Conservation (phyloP, 139 green algal species). For the Microglena sp. region DNA sequence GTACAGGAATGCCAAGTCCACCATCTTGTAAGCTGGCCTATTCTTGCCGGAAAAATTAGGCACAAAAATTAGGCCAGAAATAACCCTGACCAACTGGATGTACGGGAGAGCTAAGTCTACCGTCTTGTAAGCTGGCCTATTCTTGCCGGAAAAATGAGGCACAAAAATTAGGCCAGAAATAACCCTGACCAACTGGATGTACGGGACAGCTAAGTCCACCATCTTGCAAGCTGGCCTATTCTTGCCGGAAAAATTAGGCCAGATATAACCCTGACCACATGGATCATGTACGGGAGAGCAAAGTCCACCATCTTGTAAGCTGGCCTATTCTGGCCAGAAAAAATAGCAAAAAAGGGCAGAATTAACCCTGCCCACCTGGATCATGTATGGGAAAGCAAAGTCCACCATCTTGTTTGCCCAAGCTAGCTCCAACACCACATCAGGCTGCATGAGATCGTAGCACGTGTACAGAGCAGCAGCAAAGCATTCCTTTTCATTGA, state of each 20-base stretch:
- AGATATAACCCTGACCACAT: neutral
- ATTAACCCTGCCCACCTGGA: conserved; percentile 49
- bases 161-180: too few relatives aligned
- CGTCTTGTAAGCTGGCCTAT: too few relatives aligned
- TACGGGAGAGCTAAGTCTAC: too few relatives aligned
- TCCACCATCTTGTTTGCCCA: conserved; percentile 92
- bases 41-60: too few relatives aligned
- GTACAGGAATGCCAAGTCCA: too few relatives aligned
- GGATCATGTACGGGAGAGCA: neutral
- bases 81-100: too few relatives aligned
- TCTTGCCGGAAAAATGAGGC: too few relatives aligned
- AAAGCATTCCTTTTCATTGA: conserved; percentile 88
- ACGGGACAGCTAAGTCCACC: too few relatives aligned
- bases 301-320: too few relatives aligned
- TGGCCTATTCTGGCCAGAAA: neutral
- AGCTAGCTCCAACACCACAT: conserved; percentile 91
- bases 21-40: too few relatives aligned
- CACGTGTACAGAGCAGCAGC: conserved; percentile 92
- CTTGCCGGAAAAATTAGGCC: neutral
- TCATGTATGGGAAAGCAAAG: conserved; percentile 92
- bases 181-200: neutral
- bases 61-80: too few relatives aligned
- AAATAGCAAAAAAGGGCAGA: neutral
- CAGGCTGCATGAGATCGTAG: conserved; percentile 92
- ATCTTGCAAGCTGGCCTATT: neutral